Evolutionary conservation across 805 yeast genomes (phyloP).

Genomic region (Zygoascus ofunaensis): DNA sequence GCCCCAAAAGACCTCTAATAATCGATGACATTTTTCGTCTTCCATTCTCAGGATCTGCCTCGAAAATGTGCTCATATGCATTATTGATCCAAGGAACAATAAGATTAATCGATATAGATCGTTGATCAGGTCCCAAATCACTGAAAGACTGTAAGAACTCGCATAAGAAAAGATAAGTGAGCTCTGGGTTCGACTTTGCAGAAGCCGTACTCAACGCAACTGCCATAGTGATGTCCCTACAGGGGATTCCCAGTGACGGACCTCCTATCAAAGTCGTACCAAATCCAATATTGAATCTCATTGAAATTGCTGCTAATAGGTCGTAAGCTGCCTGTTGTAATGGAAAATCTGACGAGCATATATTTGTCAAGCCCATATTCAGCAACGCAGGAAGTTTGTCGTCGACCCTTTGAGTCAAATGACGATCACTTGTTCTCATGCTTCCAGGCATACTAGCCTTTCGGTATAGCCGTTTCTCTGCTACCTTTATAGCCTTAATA

Average conservation of each 20-base stretch:
- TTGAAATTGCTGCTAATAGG: constrained; percentile 52
- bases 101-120: constrained; percentile 37
- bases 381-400: constrained; percentile 52
- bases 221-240: constrained; percentile 54
- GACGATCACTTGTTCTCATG: background rate
- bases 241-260: constrained; percentile 57
- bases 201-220: constrained; percentile 47
- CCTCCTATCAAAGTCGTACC: constrained; percentile 50
- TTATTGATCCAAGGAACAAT: constrained; percentile 70
- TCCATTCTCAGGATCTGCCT: constrained; percentile 47
- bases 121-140: constrained; percentile 20
- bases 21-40: constrained; percentile 51
- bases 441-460: constrained; percentile 2
- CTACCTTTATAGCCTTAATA: constrained; percentile 16
- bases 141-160: constrained; percentile 43
- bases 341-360: constrained; percentile 49
- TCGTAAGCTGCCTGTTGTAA: constrained; percentile 57
- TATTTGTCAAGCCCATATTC: constrained; percentile 57
- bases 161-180: constrained; percentile 48
- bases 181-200: constrained; percentile 46
- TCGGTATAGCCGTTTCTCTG: constrained; percentile 9
- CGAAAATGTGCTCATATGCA: constrained; percentile 47
- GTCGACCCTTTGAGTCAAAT: constrained; percentile 9
- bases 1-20: constrained; percentile 51
- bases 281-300: constrained; percentile 48